phyloP scores from a whole-genome alignment of 2,329 filamentous ascomycete species.

The Neodidymelliopsis sp. region DNA sequence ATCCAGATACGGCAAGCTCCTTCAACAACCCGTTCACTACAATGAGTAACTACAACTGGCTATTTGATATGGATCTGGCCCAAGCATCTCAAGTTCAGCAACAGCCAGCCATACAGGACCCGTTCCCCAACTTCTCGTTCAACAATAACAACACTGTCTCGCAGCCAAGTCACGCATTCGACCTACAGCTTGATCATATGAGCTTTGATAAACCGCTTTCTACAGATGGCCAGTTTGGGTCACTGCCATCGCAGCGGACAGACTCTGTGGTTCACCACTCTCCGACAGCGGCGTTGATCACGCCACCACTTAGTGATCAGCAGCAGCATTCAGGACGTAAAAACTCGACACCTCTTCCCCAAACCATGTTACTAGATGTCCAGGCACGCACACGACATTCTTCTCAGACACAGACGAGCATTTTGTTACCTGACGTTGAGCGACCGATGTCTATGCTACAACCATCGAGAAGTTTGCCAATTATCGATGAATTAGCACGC shows the following conservation, averaged over 20 bases:
- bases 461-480: constrained; percentile 39
- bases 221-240: constrained; percentile 31
- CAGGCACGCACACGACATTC: background rate
- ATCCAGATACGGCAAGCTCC: constrained; percentile 67
- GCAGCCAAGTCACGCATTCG: constrained; percentile 31
- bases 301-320: constrained; percentile 30
- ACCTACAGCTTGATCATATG: constrained; percentile 38
- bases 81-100: constrained; percentile 26
- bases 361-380: background rate
- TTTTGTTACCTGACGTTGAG: constrained; percentile 33
- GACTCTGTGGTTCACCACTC: constrained; percentile 33
- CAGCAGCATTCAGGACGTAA: background rate
- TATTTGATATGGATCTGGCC: constrained; percentile 60
- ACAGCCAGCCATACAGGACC: constrained; percentile 14
- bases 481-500: constrained; percentile 54
- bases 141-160: constrained; percentile 17
- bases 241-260: constrained; percentile 30
- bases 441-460: constrained; percentile 45
- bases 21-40: constrained; percentile 73
- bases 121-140: constrained; percentile 34
- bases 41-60: constrained; percentile 68
- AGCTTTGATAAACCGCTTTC: constrained; percentile 30
- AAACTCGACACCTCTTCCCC: background rate
- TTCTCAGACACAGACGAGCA: background rate
- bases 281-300: constrained; percentile 23